Base-by-base conservation (phyloP, 306 rosid genomes). In the Psophocarpus tetragonolobus region DNA sequence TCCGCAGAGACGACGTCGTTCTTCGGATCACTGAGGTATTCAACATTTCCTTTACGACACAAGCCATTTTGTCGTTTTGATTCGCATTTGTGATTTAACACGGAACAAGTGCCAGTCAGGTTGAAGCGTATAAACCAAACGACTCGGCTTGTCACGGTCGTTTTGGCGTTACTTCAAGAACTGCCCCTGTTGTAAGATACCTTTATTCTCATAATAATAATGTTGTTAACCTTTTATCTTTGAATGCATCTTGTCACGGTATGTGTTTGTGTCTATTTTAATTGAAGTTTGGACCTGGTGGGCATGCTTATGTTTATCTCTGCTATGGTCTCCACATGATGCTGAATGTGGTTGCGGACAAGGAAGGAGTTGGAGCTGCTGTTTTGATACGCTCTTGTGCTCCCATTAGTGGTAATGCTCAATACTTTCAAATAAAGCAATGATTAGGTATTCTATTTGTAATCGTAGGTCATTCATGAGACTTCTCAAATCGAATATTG, bases 251-350 rank as follows among this genome's bases (percentile, higher is more conserved):
- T n/a, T n/a, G n/a, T n/a, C n/a, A n/a, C n/a, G 45, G 4, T 51
- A 0, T 66, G 42, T n/a, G n/a, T 61, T 41, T 74, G 79, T 70
- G 45, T 50, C 26, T 82, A 7, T 77, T 76, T 30, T 33, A 41
- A n/a, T n/a, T n/a, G n/a, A 71, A 95, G 97, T 95, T 91, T 89
- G 98, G 97, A 82, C 83, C 89, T 0, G 97, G 97, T n/a, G 97
- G 98, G 62, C 95, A 84, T 80, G 97, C 98, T 0, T 90, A 89
- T 85, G 96, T 92, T 58, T 94, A 94, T 78, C 92, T 92, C 48
- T 90, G 98, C 85, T 90, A 94, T 79, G 95, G 95, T 74, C 86
- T 90, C 30, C 98, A 92, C 81, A 53, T 74, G 20, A 90, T 94
- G 98, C 77, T 94, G 35, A 90, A 92, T 81, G 77, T 92, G 74